A percentile compares a stretch with the other conserved stretches of the same genome.
Conservation (phyloP, 345 rosid species). For the Salix suchowensis region DNA sequence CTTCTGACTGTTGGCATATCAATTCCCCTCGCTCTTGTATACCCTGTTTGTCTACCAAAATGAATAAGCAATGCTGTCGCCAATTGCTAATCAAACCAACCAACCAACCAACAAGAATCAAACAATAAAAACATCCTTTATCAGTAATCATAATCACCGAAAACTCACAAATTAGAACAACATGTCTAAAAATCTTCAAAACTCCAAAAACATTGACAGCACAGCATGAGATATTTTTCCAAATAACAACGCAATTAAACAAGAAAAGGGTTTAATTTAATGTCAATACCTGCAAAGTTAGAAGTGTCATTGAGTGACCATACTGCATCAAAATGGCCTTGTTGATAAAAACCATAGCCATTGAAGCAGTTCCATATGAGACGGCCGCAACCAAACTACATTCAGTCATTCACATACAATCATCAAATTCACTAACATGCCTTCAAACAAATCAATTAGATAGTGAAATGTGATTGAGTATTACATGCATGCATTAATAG, state of each 20-base stretch:
- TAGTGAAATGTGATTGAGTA: not conserved
- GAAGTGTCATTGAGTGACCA: constrained; percentile 79
- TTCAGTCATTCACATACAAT: constrained; percentile 24
- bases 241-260: not conserved
- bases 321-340: constrained; percentile 90
- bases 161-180: not conserved
- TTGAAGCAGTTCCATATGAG: constrained; percentile 87
- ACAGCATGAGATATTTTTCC: not conserved
- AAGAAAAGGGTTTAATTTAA: not conserved
- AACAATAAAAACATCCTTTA: not conserved
- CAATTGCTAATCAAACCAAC: constrained; percentile 62
- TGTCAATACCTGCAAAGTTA: constrained; percentile 65
- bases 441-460: not conserved
- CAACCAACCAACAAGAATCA: not conserved
- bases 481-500: not conserved
- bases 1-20: constrained; percentile 60
- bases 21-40: constrained; percentile 55
- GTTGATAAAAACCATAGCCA: constrained; percentile 98
- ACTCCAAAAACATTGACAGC: not conserved
- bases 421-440: not conserved
- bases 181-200: not conserved
- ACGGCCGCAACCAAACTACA: constrained; percentile 74
- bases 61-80: constrained; percentile 78
- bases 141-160: constrained; percentile 2
- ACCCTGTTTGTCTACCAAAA: constrained; percentile 63